These are phyloP conservation scores for Gossypium arboreum DNA, from an alignment of 345 rosid genomes.

Conservation along the genomic window DNA sequence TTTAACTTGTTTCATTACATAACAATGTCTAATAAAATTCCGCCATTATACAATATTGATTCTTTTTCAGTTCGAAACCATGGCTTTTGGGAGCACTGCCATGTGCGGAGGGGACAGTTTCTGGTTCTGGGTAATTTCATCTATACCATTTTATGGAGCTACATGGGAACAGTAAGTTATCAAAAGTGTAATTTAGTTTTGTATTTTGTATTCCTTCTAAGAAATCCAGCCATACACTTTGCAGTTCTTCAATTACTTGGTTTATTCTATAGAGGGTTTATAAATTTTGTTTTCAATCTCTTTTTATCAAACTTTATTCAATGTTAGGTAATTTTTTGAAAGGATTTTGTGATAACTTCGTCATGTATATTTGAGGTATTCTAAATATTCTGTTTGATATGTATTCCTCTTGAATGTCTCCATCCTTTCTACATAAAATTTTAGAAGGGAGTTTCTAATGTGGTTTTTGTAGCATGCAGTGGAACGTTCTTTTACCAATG, in stretches of 20 bases:
- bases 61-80: conserved; percentile 60
- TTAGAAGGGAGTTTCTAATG: background rate
- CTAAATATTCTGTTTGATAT: background rate
- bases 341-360: background rate
- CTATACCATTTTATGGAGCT: conserved; percentile 84
- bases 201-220: background rate
- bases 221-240: background rate
- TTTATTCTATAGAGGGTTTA: background rate
- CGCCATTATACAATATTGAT: background rate
- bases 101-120: conserved; percentile 85
- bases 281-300: background rate
- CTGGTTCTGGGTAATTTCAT: conserved; percentile 97
- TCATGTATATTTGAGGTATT: background rate
- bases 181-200: background rate
- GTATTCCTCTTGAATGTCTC: background rate
- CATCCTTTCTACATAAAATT: background rate
- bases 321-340: background rate
- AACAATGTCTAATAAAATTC: background rate
- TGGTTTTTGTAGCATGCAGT: background rate
- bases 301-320: background rate
- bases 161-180: conserved; percentile 93
- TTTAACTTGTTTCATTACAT: conserved; percentile 12
- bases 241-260: background rate
- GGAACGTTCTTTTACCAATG: background rate
- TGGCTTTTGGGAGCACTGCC: conserved; percentile 95